Evolutionary conservation across 169 alveolate genomes (phyloP), one percentile per base, ranked within the genome.

Genomic region (Eimeria maxima): DNA sequence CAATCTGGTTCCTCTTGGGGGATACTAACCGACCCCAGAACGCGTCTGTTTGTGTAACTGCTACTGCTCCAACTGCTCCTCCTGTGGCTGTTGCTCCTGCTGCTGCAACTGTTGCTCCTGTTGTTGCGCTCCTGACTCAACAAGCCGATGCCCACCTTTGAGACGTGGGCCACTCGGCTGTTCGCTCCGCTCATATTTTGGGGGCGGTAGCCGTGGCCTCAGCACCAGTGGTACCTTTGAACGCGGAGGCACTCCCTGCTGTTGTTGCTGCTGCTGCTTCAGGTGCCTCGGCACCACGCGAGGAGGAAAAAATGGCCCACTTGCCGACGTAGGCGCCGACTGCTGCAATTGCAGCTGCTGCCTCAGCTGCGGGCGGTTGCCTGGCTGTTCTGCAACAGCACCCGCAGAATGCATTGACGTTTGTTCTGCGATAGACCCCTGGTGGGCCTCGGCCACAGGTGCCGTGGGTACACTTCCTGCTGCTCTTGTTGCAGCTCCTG

Each of bases 121-220:
- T 7, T n/a, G 65, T 67, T 78, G 89, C 38, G 0, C 76, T 83
- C 3, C 3, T 42, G 33, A 53, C 13, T 53, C 60, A 13, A 53
- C 47, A 22, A 11, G 0, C 44, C 57, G n/a, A n/a, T n/a, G 47
- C 11, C 73, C 90, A 3, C 11, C 22, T 47, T 10, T 4, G 69
- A 13, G 13, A 8, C 87, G 73, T 1, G 7, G 18, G 90, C 69
- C 44, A n/a, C 55, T n/a, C 50, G 73, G 29, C 8, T 53, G 74
- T 44, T 27, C n/a, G 18, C 76, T 55, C n/a, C 50, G 76, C 27
- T 29, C 76, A 63, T 55, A n/a, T 2, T 74, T 76, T 2, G 91
- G 91, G 13, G 91, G 91, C 0, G 91, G 91, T 76, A 55, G 91
- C 55, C 91, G 91, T 10, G 91, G 91, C 73, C 76, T 50, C 74